phyloP scores from a whole-genome alignment of 768 basidiomycete genomes.

The Leccinum ochraceum region DNA sequence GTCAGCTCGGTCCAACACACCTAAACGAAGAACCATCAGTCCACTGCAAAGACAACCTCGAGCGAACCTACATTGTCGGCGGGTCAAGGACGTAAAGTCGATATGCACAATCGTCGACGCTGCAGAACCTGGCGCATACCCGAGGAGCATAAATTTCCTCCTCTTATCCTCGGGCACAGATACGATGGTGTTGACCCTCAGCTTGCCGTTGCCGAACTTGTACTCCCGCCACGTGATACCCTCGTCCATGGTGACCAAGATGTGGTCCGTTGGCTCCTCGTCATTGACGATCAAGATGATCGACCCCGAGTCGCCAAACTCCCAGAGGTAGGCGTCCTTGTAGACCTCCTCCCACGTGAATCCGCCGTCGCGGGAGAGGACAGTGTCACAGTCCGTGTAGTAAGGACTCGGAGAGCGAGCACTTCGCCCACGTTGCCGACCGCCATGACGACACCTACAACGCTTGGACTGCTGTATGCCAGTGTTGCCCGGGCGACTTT shows the following conservation, averaged over 20 bases:
- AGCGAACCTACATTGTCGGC: constrained; percentile 63
- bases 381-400: constrained; percentile 91
- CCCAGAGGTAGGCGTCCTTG: constrained; percentile 97
- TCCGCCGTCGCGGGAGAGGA: constrained; percentile 94
- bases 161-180: constrained; percentile 92
- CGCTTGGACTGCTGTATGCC: constrained; percentile 81
- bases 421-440: constrained; percentile 93
- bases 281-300: constrained; percentile 94
- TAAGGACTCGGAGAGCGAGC: constrained; percentile 60
- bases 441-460: constrained; percentile 92
- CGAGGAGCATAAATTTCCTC: constrained; percentile 86
- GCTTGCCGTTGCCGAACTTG: constrained; percentile 66
- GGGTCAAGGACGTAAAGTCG: constrained; percentile 83
- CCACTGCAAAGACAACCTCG: neutral
- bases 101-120: constrained; percentile 69
- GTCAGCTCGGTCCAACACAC: constrained; percentile 65
- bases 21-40: constrained; percentile 40
- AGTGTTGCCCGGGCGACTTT: constrained; percentile 81
- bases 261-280: constrained; percentile 87
- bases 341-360: constrained; percentile 99
- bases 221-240: constrained; percentile 89
- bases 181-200: constrained; percentile 76
- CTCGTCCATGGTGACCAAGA: constrained; percentile 89
- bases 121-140: constrained; percentile 48
- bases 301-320: constrained; percentile 96